A percentile compares a stretch with the other conserved stretches of the same genome.
Conservation (phyloP, 345 rosid species). For the Bretschneidera sinensis region DNA sequence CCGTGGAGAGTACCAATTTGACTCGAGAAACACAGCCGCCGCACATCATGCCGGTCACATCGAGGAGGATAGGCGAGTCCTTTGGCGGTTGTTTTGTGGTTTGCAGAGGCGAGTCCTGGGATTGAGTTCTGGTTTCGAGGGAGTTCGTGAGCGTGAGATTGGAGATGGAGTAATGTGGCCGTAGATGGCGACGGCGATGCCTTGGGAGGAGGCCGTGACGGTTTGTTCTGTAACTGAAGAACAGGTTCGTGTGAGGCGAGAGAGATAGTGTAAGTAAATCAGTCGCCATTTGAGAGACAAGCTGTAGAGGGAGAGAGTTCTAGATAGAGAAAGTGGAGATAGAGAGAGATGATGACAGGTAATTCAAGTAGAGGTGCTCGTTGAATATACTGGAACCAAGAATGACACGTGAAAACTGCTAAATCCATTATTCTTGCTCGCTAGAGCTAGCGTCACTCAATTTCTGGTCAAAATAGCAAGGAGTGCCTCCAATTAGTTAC, state of each 20-base stretch:
- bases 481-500: no score
- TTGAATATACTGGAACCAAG: no score
- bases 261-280: slow-evolving; percentile 38
- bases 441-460: no score
- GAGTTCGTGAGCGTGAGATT: slow-evolving; percentile 36
- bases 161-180: slow-evolving; percentile 13
- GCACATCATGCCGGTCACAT: slow-evolving; percentile 90
- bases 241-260: slow-evolving; percentile 29
- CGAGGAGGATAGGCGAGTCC: slow-evolving; percentile 56
- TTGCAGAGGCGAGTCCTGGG: slow-evolving; percentile 20
- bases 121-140: slow-evolving; percentile 39
- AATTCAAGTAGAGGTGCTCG: no score
- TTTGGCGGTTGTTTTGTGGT: slow-evolving; percentile 11
- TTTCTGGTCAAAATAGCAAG: no score
- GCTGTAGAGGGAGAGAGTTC: not conserved
- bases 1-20: slow-evolving; percentile 62
- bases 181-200: slow-evolving; percentile 22
- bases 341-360: no score
- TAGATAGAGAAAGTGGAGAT: not conserved
- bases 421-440: no score
- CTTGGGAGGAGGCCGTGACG: slow-evolving; percentile 1
- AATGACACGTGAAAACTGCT: no score
- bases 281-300: slow-evolving; percentile 54
- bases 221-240: slow-evolving; percentile 16
- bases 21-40: slow-evolving; percentile 91